Base-by-base conservation (phyloP, 2,329 filamentous ascomycete species). In the Colletotrichum sp. region DNA sequence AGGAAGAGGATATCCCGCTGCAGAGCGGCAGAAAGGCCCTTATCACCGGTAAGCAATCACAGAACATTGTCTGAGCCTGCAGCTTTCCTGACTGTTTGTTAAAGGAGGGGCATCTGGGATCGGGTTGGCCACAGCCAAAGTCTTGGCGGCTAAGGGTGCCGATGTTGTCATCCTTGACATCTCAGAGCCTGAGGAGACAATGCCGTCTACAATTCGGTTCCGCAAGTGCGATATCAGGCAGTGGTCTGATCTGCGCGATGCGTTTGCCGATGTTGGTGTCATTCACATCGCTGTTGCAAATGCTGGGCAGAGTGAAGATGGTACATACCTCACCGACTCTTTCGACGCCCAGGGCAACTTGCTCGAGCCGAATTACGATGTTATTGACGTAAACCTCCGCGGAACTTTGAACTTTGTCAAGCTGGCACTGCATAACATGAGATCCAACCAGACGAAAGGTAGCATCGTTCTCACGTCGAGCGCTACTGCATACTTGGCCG, bases 381-480 rank as follows among this genome's bases (percentile, higher is more conserved):
- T 84, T 5, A 52, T 86, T 6, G 83, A 86, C 49, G 80, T 85
- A 62, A 86, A 87, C 73, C 72, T 84, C 13, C 77, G 79, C 9
- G 83, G 66, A 0, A 79, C 81, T 0, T 39, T 84, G 5, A 82
- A 86, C 74, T 80, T 82, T 16, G 76, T 83, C 57, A 86, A 85
- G 76, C 78, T 87, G 1, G 81, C 82, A 1, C 69, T 80, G 63
- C 78, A 78, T 28, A 57, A 36, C n/a, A 82, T 85, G 79, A 75
- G 78, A 10, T 73, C 69, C 65, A 64, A 80, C 8, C 39, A 68
- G 8, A 76, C 60, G n/a, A 76, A 1, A n/a, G 83, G 84, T 3
- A 83, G 83, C 72, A 82, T 86, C 32, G 85, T 86, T n/a, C 81
- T 87, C 39, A 85, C 84, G 2, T 74, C 81, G 5, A 86, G 84